Evolutionary conservation across 257 asterid species (phyloP).

Genomic region (Solanum sitiens): DNA sequence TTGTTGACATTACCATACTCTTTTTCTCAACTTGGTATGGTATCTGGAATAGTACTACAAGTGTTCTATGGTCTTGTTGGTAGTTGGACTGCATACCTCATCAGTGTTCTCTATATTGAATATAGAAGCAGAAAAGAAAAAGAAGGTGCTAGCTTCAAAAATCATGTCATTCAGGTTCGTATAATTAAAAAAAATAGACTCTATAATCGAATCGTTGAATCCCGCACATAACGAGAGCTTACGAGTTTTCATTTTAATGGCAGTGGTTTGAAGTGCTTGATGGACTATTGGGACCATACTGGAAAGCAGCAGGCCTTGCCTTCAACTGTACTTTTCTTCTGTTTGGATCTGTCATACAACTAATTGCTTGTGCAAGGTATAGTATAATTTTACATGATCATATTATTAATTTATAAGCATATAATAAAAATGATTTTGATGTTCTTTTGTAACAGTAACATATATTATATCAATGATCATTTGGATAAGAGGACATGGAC

Average conservation of each 20-base stretch:
- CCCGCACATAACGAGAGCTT: neutral
- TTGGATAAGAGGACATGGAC: conserved; percentile 99
- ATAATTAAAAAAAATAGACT: too few species aligned
- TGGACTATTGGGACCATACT: conserved; percentile 90
- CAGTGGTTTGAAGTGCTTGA: conserved; percentile 98
- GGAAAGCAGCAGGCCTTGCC: conserved; percentile 92
- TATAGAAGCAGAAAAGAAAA: conserved; percentile 82
- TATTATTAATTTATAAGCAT: too few species aligned
- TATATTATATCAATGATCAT: conserved; percentile 80
- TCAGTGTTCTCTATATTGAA: conserved; percentile 82
- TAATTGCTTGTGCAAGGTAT: conserved; percentile 96
- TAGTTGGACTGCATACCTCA: conserved; percentile 96
- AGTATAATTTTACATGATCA: neutral
- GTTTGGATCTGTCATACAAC: conserved; percentile 95
- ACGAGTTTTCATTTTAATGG: neutral
- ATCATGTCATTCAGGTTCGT: conserved; percentile 88
- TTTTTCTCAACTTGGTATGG: conserved; percentile 85
- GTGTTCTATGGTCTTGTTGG: conserved; percentile 79
- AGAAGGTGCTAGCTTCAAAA: conserved; percentile 82
- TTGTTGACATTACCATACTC: conserved; percentile 84
- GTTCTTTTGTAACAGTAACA: conserved; percentile 40
- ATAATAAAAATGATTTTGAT: too few species aligned
- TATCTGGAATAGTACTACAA: conserved; percentile 71
- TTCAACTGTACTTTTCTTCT: conserved; percentile 96
- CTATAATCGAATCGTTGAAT: neutral